Conservation (phyloP, 768 basidiomycete genomes). For the Panellus pusillus region DNA sequence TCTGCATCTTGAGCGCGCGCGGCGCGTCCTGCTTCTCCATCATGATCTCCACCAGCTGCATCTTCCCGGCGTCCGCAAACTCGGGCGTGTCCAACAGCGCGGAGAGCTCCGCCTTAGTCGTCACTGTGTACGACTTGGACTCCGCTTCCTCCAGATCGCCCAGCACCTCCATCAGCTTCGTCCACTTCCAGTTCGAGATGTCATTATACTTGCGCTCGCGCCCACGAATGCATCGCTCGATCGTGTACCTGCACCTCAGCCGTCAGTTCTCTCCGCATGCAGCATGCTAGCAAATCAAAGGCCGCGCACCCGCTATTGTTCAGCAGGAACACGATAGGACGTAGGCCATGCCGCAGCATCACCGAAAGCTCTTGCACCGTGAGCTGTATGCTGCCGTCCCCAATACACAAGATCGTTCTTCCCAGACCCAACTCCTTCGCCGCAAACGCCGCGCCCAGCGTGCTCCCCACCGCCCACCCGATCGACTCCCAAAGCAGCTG, state of each 20-base stretch:
- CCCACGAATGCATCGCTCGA: constrained; percentile 59
- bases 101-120: constrained; percentile 65
- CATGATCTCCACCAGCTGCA: constrained; percentile 81
- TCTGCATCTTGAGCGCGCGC: constrained; percentile 52
- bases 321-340: constrained; percentile 81
- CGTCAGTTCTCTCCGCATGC: too few relatives aligned
- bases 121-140: constrained; percentile 64
- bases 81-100: constrained; percentile 59
- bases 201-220: constrained; percentile 73
- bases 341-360: constrained; percentile 72
- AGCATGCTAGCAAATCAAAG: too few relatives aligned
- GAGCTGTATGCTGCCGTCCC: constrained; percentile 80
- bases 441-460: constrained; percentile 79
- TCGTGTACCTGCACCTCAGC: constrained; percentile 53
- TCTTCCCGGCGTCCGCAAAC: constrained; percentile 64
- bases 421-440: constrained; percentile 60
- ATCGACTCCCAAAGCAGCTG: constrained; percentile 92
- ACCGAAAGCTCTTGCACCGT: constrained; percentile 82
- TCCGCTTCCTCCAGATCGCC: constrained; percentile 49
- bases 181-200: constrained; percentile 78
- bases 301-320: constrained; percentile 60
- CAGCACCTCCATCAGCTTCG: constrained; percentile 56
- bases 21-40: constrained; percentile 79
- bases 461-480: constrained; percentile 66
- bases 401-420: constrained; percentile 80